These are phyloP conservation scores for Hypoxylon cercidicola DNA, from an alignment of 495 filamentous ascomycete genomes.

Conservation along the genomic window DNA sequence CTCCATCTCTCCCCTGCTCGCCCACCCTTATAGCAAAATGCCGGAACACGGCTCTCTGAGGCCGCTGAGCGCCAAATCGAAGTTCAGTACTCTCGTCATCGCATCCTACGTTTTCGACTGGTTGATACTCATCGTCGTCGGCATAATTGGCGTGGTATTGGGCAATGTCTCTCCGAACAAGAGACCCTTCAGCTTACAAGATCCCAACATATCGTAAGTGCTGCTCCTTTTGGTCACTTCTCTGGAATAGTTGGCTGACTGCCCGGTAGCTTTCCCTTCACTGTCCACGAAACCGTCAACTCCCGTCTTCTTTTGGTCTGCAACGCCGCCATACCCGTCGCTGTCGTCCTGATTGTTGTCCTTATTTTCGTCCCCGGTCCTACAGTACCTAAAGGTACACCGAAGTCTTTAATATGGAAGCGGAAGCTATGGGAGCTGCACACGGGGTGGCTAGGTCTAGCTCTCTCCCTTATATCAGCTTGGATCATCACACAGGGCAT, in stretches of 20 bases:
- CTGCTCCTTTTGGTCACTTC: constrained; percentile 46
- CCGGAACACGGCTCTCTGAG: constrained; percentile 32
- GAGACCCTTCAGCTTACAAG: constrained; percentile 60
- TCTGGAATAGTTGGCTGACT: constrained; percentile 66
- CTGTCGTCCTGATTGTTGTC: constrained; percentile 75
- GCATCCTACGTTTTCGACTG: constrained; percentile 60
- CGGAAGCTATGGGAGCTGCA: constrained; percentile 88
- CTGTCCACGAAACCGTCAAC: constrained; percentile 76
- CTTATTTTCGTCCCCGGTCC: constrained; percentile 71
- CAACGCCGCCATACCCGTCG: constrained; percentile 66
- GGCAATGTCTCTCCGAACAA: constrained; percentile 66
- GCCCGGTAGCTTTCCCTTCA: constrained; percentile 75
- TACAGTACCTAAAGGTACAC: constrained; percentile 75
- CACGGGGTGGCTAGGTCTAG: constrained; percentile 78
- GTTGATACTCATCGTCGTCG: constrained; percentile 54
- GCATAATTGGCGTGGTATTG: constrained; percentile 55
- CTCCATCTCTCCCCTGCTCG: constrained; percentile 34
- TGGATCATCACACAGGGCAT: constrained; percentile 84
- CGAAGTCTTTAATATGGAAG: constrained; percentile 70
- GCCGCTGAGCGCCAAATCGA: constrained; percentile 34
- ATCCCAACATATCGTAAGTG: constrained; percentile 58
- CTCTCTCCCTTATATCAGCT: constrained; percentile 70
- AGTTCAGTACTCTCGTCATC: constrained; percentile 45
- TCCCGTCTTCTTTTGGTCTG: constrained; percentile 66
- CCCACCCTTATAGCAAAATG: constrained; percentile 46